Evolutionary conservation across 73 alveolate species (phyloP), one percentile per base, ranked within the genome.

Genomic region (Breviolum minutum): DNA sequence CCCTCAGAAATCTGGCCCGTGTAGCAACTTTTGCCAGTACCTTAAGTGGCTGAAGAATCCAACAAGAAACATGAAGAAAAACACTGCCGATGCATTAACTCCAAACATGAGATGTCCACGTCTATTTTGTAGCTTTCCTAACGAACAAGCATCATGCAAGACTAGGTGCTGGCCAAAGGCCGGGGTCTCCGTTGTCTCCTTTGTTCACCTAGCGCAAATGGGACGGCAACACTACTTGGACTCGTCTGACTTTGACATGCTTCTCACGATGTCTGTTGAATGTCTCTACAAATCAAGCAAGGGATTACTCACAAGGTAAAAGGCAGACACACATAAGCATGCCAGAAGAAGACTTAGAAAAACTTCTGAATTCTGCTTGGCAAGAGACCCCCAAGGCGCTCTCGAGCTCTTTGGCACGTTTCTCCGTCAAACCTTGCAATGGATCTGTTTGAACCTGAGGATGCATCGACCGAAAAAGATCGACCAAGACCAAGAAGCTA

Each of bases 401-500:
- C 60, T 60, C 97, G 26, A 90, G 87, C 79, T 63, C 79, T 22
- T 71, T 22, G 6, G 97, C 97, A 48, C 97, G 87, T 63, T 90
- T 80, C 24, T 71, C 87, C 54, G 97, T 90, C 88, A 90, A 79
- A 63, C 97, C 97, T n/a, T 79, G 97, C 64, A 90, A 63, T 6
- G 97, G 97, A 71, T 90, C 48, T n/a, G 97, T 90, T 62, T 90
- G 83, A 29, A 90, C 97, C 97, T 90, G n/a, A 20, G 54, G 22
- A 14, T 19, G 32, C 54, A 20, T 10, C 19, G 54, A 20, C 40
- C 71, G 29, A 14, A 20, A 7, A 19, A 32, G 82, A 17, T 12
- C 26, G 7, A 1, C 7, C n/a, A 29, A 29, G 64, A 64, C 66
- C 32, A 54, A 70, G 60, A 83, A 73, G 71, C 48, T 17, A 22